phyloP scores from a whole-genome alignment of 2,329 filamentous ascomycete genomes.

The Sordariomycetes sp. region DNA sequence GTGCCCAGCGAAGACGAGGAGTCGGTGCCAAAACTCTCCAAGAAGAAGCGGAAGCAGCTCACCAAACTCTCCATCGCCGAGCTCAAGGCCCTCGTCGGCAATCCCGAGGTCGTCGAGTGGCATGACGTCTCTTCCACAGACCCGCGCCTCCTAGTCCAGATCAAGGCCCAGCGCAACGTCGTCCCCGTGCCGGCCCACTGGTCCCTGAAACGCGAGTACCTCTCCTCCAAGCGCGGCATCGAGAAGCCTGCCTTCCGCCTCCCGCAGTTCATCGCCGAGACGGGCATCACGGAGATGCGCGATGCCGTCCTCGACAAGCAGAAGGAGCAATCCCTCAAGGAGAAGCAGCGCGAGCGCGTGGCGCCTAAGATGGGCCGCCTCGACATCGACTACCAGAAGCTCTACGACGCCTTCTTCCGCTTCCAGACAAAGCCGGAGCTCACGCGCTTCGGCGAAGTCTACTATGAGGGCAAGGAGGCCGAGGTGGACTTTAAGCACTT shows the following conservation, averaged over 20 bases:
- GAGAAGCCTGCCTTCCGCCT: constrained; percentile 90
- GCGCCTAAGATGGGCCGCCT: constrained; percentile 93
- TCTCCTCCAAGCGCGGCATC: constrained; percentile 92
- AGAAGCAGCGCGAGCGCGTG: constrained; percentile 89
- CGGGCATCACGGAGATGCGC: constrained; percentile 94
- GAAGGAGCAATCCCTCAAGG: constrained; percentile 79
- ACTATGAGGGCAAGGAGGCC: constrained; percentile 97
- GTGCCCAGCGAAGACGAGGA: constrained; percentile 78
- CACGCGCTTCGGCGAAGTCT: constrained; percentile 95
- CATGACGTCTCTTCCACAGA: constrained; percentile 88
- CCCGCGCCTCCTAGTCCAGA: constrained; percentile 77
- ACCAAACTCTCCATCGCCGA: constrained; percentile 92
- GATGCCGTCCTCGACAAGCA: constrained; percentile 95
- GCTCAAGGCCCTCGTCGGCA: constrained; percentile 80
- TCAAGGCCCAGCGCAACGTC: constrained; percentile 90
- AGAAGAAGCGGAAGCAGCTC: constrained; percentile 85
- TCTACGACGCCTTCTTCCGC: constrained; percentile 96
- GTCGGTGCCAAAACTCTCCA: constrained; percentile 62
- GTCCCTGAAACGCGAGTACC: constrained; percentile 91
- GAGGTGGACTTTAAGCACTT: constrained; percentile 90
- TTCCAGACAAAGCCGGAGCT: constrained; percentile 93
- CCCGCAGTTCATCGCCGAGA: constrained; percentile 94
- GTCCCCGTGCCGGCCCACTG: constrained; percentile 91
- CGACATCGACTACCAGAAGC: constrained; percentile 95
- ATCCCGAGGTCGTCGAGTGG: constrained; percentile 95